phyloP scores from a whole-genome alignment of 139 green algal species.

The Astrephomene gubernaculifera region DNA sequence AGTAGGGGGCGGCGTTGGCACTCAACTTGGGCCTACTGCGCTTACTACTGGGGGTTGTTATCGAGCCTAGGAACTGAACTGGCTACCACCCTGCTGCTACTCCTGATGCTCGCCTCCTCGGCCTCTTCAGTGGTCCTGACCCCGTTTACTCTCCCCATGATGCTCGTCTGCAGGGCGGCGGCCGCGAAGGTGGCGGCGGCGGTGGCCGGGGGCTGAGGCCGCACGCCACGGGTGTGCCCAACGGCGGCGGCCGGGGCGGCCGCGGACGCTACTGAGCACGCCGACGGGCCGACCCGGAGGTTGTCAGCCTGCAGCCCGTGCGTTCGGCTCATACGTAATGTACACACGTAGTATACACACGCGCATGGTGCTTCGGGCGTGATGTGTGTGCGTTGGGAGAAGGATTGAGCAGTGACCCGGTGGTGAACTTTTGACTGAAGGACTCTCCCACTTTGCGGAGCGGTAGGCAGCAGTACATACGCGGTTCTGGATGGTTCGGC shows the following conservation, averaged over 20 bases:
- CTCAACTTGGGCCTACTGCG: not conserved
- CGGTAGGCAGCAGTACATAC: too few relatives aligned
- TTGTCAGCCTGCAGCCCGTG: too few relatives aligned
- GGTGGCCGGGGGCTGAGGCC: conserved; percentile 36
- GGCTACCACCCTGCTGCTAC: not conserved
- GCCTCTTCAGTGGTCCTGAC: not conserved
- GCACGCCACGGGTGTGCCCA: conserved; percentile 23
- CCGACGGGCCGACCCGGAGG: too few relatives aligned
- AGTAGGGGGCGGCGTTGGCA: not conserved
- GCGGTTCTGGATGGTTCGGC: too few relatives aligned
- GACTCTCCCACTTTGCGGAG: too few relatives aligned
- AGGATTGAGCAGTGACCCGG: too few relatives aligned
- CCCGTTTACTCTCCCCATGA: not conserved
- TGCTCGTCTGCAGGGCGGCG: conserved; percentile 18
- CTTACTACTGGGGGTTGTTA: not conserved
- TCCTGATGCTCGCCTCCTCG: not conserved
- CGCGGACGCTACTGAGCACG: conserved; percentile 25
- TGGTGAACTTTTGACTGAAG: too few relatives aligned
- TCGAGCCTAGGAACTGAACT: not conserved
- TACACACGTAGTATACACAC: too few relatives aligned
- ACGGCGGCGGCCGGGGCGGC: conserved; percentile 14
- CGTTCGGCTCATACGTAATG: too few relatives aligned
- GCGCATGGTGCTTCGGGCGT: too few relatives aligned
- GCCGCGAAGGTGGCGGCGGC: conserved; percentile 14
- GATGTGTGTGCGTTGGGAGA: too few relatives aligned